Base-by-base conservation (phyloP, 495 filamentous ascomycete species). In the Trichoderma virens region DNA sequence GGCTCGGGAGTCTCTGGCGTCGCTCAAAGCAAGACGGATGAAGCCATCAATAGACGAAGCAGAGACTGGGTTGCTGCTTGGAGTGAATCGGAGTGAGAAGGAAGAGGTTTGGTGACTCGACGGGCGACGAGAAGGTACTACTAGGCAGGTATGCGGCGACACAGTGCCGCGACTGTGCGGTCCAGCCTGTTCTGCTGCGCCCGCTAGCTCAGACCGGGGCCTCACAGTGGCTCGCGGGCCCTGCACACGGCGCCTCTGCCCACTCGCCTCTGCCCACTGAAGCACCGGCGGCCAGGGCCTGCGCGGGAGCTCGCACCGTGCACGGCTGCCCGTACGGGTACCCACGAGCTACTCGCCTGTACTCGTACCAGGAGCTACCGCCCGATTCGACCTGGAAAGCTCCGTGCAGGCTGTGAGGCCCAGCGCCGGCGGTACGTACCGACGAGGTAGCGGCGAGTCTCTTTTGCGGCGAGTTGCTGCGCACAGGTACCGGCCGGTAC, bases 61-160 rank as follows among this genome's bases (percentile, higher is more conserved):
- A 56, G 51, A 56, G 25, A 30, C 23, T 13, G 20, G 20, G 27
- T 28, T 56, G 51, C 51, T 56, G 51, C 51, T 56, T 18, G 51
- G 25, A 28, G 23, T 3, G 25, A 28, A 56, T 14, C 43, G 20
- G 23, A 51, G 45, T 16, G 16, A 30, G 25, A 56, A 27, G 51
- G 25, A 30, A 56, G 51, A 56, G 51, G 51, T 28, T 56, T 56
- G 51, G 51, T n/a, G 51, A 56, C 51, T 45, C 16, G 51, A 56
- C 23, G 51, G 25, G 51, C 51, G 51, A 30, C 51, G 51, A 56
- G 20, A 56, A 27, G 51, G 51, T 6, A 56, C 51, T 30, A 30
- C 9, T 27, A 16, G 51, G 11, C 51, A 23, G 20, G 16, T 25
- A 56, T 28, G 51, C 51, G 51, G 51, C 51, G 51, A 18, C 51